Percentiles rank a stretch among this genome's conserved stretches.
These are phyloP conservation scores for Alternaria atra DNA, from an alignment of 2,329 filamentous ascomycete genomes.

Conservation along the genomic window DNA sequence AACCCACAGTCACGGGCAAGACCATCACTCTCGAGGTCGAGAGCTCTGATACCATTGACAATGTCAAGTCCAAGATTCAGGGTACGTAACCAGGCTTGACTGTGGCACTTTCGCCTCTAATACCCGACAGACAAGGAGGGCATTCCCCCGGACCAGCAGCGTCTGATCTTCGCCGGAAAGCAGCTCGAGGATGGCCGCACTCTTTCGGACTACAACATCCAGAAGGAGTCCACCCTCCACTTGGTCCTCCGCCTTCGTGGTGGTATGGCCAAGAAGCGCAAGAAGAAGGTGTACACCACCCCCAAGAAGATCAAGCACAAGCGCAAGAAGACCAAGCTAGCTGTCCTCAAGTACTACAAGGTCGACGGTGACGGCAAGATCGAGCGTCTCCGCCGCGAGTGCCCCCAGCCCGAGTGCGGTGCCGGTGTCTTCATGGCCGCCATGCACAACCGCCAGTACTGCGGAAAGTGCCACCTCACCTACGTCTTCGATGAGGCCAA, in stretches of 20 bases:
- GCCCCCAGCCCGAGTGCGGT: conserved; percentile 85
- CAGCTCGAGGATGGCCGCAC: conserved; percentile 99
- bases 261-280: conserved; percentile 89
- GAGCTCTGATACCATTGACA: conserved; percentile 99
- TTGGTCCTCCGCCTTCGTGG: conserved; percentile 97
- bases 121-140: conserved; percentile 92
- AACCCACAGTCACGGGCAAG: conserved; percentile 85
- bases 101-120: conserved; percentile 29
- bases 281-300: conserved; percentile 99
- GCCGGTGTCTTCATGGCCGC: conserved; percentile 99
- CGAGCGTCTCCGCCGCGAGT: conserved; percentile 98
- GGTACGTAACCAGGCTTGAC: conserved; percentile 55
- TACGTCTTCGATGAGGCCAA: conserved; percentile 75
- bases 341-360: conserved; percentile 99
- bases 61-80: conserved; percentile 98
- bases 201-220: conserved; percentile 99
- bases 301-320: conserved; percentile 99
- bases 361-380: conserved; percentile 99
- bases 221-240: conserved; percentile 99
- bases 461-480: conserved; percentile 75
- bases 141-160: conserved; percentile 98
- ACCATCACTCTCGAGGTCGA: conserved; percentile 99
- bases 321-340: conserved; percentile 99
- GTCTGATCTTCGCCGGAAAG: conserved; percentile 99
- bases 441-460: conserved; percentile 99